Evolutionary conservation across 805 yeast species (phyloP), one percentile per base, ranked within the genome.

Genomic region (Yarrowia divulgata): DNA sequence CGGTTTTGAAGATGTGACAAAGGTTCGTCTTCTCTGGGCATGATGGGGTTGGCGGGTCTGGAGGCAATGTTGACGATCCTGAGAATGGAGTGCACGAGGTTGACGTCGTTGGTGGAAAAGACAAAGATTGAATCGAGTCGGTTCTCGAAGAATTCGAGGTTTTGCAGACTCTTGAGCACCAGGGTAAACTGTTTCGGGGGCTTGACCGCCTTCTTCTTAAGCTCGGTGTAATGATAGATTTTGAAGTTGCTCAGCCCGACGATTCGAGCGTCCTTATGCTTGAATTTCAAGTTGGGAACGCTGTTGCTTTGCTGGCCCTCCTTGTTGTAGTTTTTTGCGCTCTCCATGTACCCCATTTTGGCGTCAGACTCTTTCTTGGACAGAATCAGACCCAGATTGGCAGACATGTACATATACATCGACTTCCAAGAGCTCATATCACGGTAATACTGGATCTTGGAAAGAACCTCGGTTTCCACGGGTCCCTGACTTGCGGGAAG

Each of bases 281-380:
- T 63, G 57, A 63, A 63, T 39, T 63, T 63, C 29, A 49, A 37
- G n/a, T 48, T 37, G 13, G 68, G 48, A 1, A 63, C 37, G 50
- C 57, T 63, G 46, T 16, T 12, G 3, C 45, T 34, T 0, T 10
- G 23, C 34, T 23, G 45, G 18, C 67, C 67, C 35, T 60, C 67
- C n/a, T 16, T 18, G n/a, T 60, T 40, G 54, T 60, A 42, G 43
- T 52, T 34, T 12, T 63, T 63, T 6, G 57, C 55, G n/a, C 46
- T 48, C 39, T 63, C 68, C 43, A 40, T 19, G 39, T 48, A 63
- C 5, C 68, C 68, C 68, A 48, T 13, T 37, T 63, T 63, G 12
- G 57, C 55, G 19, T 63, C 68, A 8, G 68, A 35, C n/a, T 63
- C 68, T 9, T 63, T 63, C 32, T 63, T 63, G 13, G 68, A 63